Evolutionary conservation across 768 basidiomycete genomes (phyloP).

Genomic region (Leccinum disarticulatum): DNA sequence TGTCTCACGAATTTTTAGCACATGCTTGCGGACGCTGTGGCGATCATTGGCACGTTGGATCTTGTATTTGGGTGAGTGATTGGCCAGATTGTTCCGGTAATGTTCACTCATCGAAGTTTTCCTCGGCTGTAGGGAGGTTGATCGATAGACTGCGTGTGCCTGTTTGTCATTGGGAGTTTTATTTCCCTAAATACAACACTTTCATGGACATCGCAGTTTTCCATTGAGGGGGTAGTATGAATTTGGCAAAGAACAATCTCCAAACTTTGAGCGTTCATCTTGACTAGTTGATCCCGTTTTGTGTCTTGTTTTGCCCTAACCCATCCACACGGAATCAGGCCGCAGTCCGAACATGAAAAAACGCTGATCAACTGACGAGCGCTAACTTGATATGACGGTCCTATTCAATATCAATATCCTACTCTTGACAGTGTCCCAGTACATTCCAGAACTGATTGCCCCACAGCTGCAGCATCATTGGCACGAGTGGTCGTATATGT

Average conservation of each 20-base stretch:
- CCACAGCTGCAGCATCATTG: no score
- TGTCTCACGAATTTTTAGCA: conserved; percentile 53
- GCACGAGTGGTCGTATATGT: no score
- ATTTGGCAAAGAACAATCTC: neutral
- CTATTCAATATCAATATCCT: neutral
- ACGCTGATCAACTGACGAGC: neutral
- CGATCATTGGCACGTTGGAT: conserved; percentile 99
- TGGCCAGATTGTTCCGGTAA: neutral
- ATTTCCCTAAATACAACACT: neutral
- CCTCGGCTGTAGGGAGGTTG: conserved; percentile 26
- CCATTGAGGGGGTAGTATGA: neutral
- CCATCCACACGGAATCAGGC: neutral
- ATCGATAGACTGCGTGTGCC: conserved; percentile 24
- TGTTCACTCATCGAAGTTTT: neutral
- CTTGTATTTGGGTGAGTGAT: conserved; percentile 87
- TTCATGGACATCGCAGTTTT: neutral
- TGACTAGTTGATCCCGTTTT: neutral
- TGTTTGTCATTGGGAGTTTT: neutral
- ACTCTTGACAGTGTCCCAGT: neutral
- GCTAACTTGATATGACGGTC: neutral
- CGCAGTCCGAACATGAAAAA: neutral
- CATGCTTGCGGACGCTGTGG: conserved; percentile 91
- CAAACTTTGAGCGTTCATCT: neutral
- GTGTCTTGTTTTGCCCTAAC: neutral
- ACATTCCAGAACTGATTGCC: neutral